These are phyloP conservation scores for Aspergillus haitiensis DNA, from an alignment of 495 filamentous ascomycete genomes.

Conservation along the genomic window DNA sequence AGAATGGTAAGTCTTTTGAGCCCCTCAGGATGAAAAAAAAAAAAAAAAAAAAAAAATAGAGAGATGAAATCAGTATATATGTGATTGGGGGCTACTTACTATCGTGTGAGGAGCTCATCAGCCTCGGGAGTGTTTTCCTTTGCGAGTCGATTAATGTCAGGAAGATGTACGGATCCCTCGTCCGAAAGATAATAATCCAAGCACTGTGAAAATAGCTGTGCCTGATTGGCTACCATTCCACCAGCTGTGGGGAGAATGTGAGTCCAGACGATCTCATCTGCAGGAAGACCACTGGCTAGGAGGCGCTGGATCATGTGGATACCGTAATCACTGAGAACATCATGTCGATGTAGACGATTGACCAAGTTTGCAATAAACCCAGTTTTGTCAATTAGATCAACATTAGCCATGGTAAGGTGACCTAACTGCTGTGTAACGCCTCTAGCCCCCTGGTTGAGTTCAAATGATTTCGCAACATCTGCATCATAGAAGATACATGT, in stretches of 20 bases:
- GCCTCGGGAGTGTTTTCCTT: conserved; percentile 46
- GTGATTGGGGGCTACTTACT: conserved; percentile 31
- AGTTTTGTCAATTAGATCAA: conserved; percentile 57
- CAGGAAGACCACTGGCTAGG: conserved; percentile 56
- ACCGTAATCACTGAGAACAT: conserved; percentile 62
- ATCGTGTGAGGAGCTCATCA: conserved; percentile 47
- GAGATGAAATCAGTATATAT: not conserved
- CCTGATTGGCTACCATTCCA: conserved; percentile 67
- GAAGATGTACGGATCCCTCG: conserved; percentile 51
- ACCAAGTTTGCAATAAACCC: conserved; percentile 52
- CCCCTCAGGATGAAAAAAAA: not conserved
- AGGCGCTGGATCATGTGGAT: conserved; percentile 68
- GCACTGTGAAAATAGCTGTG: conserved; percentile 68
- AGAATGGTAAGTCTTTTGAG: conserved; percentile 22
- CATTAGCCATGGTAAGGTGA: conserved; percentile 57
- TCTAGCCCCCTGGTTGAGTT: conserved; percentile 55
- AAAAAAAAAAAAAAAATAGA: too few relatives aligned
- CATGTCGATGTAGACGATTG: conserved; percentile 40
- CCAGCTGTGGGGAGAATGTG: conserved; percentile 64
- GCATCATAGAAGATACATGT: conserved; percentile 64
- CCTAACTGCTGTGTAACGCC: conserved; percentile 60
- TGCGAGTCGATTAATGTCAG: conserved; percentile 57
- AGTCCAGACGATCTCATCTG: conserved; percentile 68
- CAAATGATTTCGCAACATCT: conserved; percentile 64
- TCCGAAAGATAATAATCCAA: conserved; percentile 74